These are phyloP conservation scores for Alliaria petiolata DNA, from an alignment of 345 rosid genomes.

Conservation along the genomic window DNA sequence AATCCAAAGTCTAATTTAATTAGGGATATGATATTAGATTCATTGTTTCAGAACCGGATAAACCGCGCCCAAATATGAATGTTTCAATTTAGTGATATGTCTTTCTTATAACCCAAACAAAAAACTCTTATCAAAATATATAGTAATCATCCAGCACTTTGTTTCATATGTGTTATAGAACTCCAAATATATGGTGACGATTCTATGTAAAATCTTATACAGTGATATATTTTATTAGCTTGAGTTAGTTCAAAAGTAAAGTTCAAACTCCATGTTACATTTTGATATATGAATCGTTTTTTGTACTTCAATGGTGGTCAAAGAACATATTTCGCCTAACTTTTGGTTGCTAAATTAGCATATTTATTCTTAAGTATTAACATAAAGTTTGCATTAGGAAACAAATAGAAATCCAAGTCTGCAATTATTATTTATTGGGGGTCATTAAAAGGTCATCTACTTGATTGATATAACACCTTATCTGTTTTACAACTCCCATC, in stretches of 20 bases:
- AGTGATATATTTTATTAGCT: background rate
- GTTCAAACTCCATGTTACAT: background rate
- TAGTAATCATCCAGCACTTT: no score
- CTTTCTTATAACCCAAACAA: background rate
- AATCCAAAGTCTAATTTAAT: background rate
- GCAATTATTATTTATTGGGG: constrained; percentile 8
- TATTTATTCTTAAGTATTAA: background rate
- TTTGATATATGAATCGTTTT: background rate
- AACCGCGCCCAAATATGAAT: background rate
- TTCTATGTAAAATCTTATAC: background rate
- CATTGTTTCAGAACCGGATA: background rate
- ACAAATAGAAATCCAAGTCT: background rate
- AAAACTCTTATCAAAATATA: background rate
- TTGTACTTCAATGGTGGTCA: background rate
- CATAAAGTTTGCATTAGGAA: background rate
- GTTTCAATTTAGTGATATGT: background rate
- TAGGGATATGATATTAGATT: background rate
- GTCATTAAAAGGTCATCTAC: constrained; percentile 15
- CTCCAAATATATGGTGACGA: no score
- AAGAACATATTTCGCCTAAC: background rate
- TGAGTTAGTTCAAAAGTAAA: background rate
- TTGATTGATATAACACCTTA: constrained; percentile 30
- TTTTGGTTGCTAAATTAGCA: background rate
- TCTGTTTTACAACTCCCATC: constrained; percentile 22
- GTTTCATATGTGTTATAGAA: no score